Evolutionary conservation across 1,139 yeast species (phyloP).

Genomic region (Debaryomycetaceae sp.): DNA sequence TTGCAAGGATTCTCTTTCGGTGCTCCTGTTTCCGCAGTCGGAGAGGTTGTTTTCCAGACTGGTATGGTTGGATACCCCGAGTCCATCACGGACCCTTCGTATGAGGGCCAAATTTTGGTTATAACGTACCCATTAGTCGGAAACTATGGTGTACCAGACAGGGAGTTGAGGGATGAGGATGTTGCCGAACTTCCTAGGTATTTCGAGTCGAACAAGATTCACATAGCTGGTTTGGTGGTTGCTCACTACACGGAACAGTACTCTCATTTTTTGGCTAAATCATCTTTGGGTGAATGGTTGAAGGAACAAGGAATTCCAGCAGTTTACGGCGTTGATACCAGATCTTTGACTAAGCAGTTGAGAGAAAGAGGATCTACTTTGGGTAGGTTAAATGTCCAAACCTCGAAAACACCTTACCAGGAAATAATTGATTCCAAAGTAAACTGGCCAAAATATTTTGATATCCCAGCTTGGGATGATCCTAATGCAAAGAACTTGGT

Average conservation of each 20-base stretch:
- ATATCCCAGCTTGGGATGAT: slow-evolving; percentile 84
- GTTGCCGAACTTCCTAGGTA: slow-evolving; percentile 80
- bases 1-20: slow-evolving; percentile 98
- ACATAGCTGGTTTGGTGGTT: slow-evolving; percentile 94
- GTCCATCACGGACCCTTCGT: slow-evolving; percentile 96
- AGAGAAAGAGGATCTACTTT: slow-evolving; percentile 91
- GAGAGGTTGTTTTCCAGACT: slow-evolving; percentile 98
- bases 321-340: slow-evolving; percentile 95
- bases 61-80: slow-evolving; percentile 99
- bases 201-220: slow-evolving; percentile 89
- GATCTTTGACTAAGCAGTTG: slow-evolving; percentile 88
- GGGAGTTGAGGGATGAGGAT: slow-evolving; percentile 67
- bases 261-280: slow-evolving; percentile 89
- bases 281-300: slow-evolving; percentile 93
- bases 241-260: slow-evolving; percentile 96
- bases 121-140: slow-evolving; percentile 97
- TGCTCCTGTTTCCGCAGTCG: slow-evolving; percentile 85
- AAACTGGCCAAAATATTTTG: slow-evolving; percentile 62
- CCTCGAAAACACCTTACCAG: slow-evolving; percentile 35
- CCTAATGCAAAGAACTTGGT: slow-evolving; percentile 92
- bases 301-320: slow-evolving; percentile 92
- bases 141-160: slow-evolving; percentile 98
- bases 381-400: slow-evolving; percentile 76
- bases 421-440: slow-evolving; percentile 21
- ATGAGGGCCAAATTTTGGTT: slow-evolving; percentile 95